Base-by-base conservation (phyloP, 441 rosid genomes). In the Jatropha multifida region DNA sequence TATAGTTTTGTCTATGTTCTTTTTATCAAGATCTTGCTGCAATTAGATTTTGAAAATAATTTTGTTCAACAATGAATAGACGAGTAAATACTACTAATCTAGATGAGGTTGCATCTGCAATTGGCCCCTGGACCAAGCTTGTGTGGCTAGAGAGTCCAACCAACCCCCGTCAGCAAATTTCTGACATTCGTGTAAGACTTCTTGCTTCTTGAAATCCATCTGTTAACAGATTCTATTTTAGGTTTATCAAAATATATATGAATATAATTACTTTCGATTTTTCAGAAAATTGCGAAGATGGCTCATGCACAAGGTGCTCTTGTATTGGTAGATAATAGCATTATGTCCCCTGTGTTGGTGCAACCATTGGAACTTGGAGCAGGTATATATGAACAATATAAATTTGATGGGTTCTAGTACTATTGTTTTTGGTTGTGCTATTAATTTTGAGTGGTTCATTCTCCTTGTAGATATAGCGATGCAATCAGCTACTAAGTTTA, bases 131-230 rank as follows among this genome's bases (percentile, higher is more conserved):
- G 59, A 93, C 99, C 77, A 95, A 92, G 86, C 97, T 95, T 74
- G 95, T 95, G 65, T 93, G 97, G 97, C 77, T 95, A 70, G 98
- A 93, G 85, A 93, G 97, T 83, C 99, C 98, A 55, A 93, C 99
- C 68, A 95, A 93, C 64, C 99, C 98, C 62, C 88, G 93, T 66
- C 94, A 81, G 82, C 96, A 90, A 82, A 90, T 95, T 78, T 91
- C 90, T 70, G 97, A 90, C 83, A 93, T 93, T 76, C 90, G 85
- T 52, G 98, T 95, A 84, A 87, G 82, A 64, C 4, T 56, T 72
- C 65, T 68, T 76, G 2, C 62, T 76, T 76, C 75, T 14, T 71
- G 40, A 42, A 18, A 44, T 26, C 18, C 18, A 8, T 68, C 32
- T 56, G 13, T 55, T 20, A 11, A 37, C 14, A 32, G 56, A 26